These are phyloP conservation scores for Lentinula sp. DNA, from an alignment of 768 basidiomycete genomes.

Conservation along the genomic window DNA sequence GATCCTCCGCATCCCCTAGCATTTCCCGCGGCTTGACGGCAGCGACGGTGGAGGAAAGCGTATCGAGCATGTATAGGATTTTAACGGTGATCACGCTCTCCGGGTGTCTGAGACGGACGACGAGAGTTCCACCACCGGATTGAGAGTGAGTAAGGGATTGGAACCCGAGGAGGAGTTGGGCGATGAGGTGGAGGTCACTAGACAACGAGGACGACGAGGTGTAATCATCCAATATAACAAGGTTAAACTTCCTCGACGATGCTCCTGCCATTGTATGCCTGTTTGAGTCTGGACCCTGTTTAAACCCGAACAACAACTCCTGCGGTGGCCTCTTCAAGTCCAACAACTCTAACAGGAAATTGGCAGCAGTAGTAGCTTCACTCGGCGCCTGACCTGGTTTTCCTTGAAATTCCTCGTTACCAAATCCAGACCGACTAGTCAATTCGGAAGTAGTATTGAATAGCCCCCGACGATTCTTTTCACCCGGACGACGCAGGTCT, in stretches of 20 bases:
- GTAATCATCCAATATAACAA: slow-evolving; percentile 19
- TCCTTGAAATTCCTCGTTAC: too few species aligned
- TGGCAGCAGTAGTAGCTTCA: too few species aligned
- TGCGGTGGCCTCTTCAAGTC: slow-evolving; percentile 7
- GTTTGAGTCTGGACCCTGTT: not conserved
- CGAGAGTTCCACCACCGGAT: slow-evolving; percentile 11
- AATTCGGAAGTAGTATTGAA: not conserved
- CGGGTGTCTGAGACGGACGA: slow-evolving; percentile 17
- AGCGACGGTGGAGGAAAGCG: slow-evolving; percentile 11
- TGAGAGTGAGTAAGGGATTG: slow-evolving; percentile 5
- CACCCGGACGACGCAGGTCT: not conserved
- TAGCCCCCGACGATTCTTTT: not conserved
- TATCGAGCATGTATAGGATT: slow-evolving; percentile 18
- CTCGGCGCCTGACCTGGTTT: too few species aligned
- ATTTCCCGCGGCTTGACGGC: slow-evolving; percentile 17
- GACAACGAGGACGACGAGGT: not conserved
- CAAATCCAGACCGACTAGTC: too few species aligned
- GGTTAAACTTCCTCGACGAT: slow-evolving; percentile 11
- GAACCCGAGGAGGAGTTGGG: slow-evolving; percentile 19
- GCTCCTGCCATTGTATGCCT: not conserved
- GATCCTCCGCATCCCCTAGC: slow-evolving; percentile 13
- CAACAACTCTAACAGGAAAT: not conserved
- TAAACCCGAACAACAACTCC: not conserved
- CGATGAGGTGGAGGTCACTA: slow-evolving; percentile 15
- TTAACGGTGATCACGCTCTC: slow-evolving; percentile 18